Evolutionary conservation across 768 basidiomycete species (phyloP).

Genomic region (Rhizopogon roseolus): DNA sequence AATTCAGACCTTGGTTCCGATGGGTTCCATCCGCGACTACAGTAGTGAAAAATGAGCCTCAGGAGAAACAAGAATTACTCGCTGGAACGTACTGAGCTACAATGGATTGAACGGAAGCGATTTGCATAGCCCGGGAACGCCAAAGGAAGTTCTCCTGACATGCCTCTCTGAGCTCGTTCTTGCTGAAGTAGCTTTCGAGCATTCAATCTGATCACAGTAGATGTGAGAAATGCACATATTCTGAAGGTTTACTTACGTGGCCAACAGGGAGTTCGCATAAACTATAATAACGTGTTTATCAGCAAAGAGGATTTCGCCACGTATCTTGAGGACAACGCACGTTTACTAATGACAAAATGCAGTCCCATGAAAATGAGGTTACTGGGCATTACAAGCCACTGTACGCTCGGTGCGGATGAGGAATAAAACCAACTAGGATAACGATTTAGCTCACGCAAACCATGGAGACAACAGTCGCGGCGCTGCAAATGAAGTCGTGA

Average conservation of each 20-base stretch:
- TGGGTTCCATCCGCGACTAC: conserved; percentile 9
- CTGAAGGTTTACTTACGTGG: conserved; percentile 24
- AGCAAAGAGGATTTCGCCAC: not conserved
- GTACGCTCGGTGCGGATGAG: not conserved
- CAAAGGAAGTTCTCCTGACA: conserved; percentile 23
- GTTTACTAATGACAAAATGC: conserved; percentile 50
- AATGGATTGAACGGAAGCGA: conserved; percentile 7
- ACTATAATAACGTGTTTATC: conserved; percentile 21
- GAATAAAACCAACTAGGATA: not conserved
- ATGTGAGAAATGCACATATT: not conserved
- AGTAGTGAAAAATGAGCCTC: not conserved
- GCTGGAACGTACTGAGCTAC: not conserved
- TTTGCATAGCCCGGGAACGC: conserved; percentile 20
- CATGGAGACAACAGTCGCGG: conserved; percentile 37
- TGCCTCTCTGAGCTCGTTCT: conserved; percentile 20
- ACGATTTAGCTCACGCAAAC: conserved; percentile 30
- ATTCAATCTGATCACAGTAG: conserved; percentile 26
- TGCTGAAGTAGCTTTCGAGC: conserved; percentile 28
- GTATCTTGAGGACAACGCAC: conserved; percentile 19
- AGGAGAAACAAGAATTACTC: too few relatives aligned
- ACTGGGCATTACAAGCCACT: conserved; percentile 43
- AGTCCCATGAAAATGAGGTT: conserved; percentile 51
- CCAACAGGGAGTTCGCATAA: conserved; percentile 48
- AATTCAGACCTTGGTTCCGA: conserved; percentile 16
- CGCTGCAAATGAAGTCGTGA: conserved; percentile 20